Percentiles rank a stretch among this genome's conserved stretches.
These are phyloP conservation scores for Dictyostelium citrinum DNA, from an alignment of 78 protist genomes.

Conservation along the genomic window DNA sequence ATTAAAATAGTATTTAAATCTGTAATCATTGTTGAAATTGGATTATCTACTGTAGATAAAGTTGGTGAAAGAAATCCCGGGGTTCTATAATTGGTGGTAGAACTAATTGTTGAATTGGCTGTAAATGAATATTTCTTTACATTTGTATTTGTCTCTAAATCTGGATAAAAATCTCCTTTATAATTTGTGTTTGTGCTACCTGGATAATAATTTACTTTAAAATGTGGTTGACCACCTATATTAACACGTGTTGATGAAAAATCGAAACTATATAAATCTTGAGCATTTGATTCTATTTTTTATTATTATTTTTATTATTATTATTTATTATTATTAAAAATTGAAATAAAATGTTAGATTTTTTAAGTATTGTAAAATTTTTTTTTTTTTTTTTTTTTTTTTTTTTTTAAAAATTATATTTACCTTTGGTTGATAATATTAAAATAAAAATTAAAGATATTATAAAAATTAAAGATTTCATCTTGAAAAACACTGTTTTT, in stretches of 20 bases:
- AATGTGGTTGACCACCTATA: constrained; percentile 4
- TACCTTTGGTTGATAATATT: background rate
- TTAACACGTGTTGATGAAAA: background rate
- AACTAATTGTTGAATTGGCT: background rate
- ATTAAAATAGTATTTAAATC: background rate
- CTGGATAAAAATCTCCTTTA: background rate
- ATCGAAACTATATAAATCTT: background rate
- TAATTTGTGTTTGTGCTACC: background rate
- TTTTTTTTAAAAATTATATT: background rate
- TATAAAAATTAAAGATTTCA: background rate
- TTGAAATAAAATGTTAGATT: background rate
- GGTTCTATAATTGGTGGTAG: background rate
- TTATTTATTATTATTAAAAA: too few species aligned
- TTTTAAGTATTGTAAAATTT: too few species aligned
- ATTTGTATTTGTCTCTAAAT: background rate
- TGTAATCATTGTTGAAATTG: background rate
- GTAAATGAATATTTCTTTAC: background rate
- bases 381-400: background rate
- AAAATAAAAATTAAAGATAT: background rate
- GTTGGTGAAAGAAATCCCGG: background rate
- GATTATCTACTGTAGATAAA: background rate
- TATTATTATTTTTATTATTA: too few species aligned
- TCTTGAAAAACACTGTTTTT: background rate
- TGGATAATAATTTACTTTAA: background rate
- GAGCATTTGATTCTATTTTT: background rate